phyloP scores from a whole-genome alignment of 2,329 filamentous ascomycete species.

The Curvularia sp. region DNA sequence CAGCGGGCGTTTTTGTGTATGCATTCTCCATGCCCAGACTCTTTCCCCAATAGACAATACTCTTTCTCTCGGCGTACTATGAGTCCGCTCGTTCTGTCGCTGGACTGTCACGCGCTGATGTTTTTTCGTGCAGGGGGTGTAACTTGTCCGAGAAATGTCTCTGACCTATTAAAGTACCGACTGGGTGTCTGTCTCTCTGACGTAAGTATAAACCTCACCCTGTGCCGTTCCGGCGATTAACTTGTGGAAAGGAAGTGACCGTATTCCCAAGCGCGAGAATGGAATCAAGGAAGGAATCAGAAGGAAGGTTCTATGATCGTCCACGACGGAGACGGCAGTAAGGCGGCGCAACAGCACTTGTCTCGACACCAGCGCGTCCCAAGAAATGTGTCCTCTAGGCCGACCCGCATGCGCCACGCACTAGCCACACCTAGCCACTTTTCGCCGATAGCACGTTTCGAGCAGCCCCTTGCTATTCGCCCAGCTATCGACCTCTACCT shows the following conservation, averaged over 20 bases:
- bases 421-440: slow-evolving; percentile 19
- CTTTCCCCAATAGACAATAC: slow-evolving; percentile 11
- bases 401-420: slow-evolving; percentile 20
- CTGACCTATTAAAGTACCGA: slow-evolving; percentile 2
- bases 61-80: slow-evolving; percentile 5
- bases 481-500: neutral
- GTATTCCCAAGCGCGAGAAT: slow-evolving; percentile 9
- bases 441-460: slow-evolving; percentile 14
- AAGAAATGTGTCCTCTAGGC: slow-evolving; percentile 24
- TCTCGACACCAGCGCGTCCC: slow-evolving; percentile 16
- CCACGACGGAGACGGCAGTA: slow-evolving; percentile 16
- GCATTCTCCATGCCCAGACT: slow-evolving; percentile 60
- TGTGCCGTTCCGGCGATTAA: neutral
- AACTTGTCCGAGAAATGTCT: slow-evolving; percentile 1
- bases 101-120: slow-evolving; percentile 11
- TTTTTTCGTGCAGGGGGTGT: slow-evolving; percentile 3
- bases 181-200: slow-evolving; percentile 7
- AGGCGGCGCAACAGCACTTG: slow-evolving; percentile 19
- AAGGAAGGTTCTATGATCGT: slow-evolving; percentile 15
- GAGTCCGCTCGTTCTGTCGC: neutral
- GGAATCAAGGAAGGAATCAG: slow-evolving; percentile 5
- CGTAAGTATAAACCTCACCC: slow-evolving; percentile 7
- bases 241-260: slow-evolving; percentile 5
- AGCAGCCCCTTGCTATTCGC: slow-evolving; percentile 2
- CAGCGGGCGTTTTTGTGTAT: slow-evolving; percentile 57